Conservation (phyloP, 306 rosid genomes). For the Fagus sylvatica region DNA sequence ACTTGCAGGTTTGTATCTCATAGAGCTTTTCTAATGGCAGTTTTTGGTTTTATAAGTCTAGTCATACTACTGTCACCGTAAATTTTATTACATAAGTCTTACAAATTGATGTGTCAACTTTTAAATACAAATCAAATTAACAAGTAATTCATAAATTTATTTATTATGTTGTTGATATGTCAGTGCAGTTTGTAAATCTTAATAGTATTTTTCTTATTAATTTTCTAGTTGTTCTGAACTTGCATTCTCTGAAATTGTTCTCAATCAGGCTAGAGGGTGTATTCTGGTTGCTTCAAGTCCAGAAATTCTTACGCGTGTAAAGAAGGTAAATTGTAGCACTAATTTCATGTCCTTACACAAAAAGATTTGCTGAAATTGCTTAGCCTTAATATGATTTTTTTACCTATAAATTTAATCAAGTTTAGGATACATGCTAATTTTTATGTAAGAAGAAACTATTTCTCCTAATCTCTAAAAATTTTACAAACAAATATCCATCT, state of each 20-base stretch:
- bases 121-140: no score
- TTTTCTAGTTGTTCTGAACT: constrained; percentile 10
- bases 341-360: constrained; percentile 6
- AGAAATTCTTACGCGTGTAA: constrained; percentile 68
- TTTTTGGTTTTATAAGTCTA: neutral
- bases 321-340: constrained; percentile 35
- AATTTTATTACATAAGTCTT: no score
- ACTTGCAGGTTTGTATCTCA: constrained; percentile 62
- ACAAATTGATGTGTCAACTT: no score
- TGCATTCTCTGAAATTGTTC: constrained; percentile 7
- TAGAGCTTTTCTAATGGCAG: neutral
- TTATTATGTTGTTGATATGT: no score
- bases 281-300: constrained; percentile 88
- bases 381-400: neutral
- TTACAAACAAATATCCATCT: constrained; percentile 8
- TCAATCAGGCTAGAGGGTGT: constrained; percentile 80
- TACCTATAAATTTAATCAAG: neutral
- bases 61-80: no score
- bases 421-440: neutral
- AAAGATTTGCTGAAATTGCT: neutral
- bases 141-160: no score
- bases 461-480: neutral
- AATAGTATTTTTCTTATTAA: no score
- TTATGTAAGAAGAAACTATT: neutral
- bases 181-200: no score